phyloP scores from a whole-genome alignment of 2,329 filamentous ascomycete genomes.

The Colletotrichum nymphaeae region DNA sequence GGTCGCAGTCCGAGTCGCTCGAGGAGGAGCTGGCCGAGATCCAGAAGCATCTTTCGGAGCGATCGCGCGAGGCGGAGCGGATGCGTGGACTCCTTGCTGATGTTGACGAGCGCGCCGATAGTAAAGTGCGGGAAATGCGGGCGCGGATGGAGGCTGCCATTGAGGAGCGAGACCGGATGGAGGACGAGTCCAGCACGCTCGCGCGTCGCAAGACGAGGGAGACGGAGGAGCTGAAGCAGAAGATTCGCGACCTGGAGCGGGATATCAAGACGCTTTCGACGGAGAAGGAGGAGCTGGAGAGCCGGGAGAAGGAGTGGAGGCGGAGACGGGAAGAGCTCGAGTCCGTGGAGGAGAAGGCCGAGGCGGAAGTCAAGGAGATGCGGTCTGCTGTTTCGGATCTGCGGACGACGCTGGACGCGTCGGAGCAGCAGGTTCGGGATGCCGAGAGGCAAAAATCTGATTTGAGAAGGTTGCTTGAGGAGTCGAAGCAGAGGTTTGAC shows the following conservation, averaged over 20 bases:
- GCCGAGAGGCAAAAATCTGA: slow-evolving; percentile 85
- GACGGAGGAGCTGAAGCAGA: slow-evolving; percentile 84
- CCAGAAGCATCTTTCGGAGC: slow-evolving; percentile 85
- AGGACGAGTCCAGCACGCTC: slow-evolving; percentile 87
- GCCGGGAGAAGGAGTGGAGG: slow-evolving; percentile 79
- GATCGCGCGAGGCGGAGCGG: slow-evolving; percentile 91
- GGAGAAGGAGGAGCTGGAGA: slow-evolving; percentile 83
- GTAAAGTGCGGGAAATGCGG: slow-evolving; percentile 87
- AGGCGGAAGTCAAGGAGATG: slow-evolving; percentile 80
- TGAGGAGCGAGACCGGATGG: slow-evolving; percentile 92
- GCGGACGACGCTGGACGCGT: slow-evolving; percentile 84
- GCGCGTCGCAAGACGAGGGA: slow-evolving; percentile 83
- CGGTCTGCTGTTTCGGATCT: slow-evolving; percentile 82
- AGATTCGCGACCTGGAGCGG: slow-evolving; percentile 84
- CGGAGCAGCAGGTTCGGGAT: slow-evolving; percentile 85
- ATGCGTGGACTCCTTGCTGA: slow-evolving; percentile 92
- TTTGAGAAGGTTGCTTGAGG: slow-evolving; percentile 80
- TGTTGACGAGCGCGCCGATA: slow-evolving; percentile 84
- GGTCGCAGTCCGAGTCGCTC: slow-evolving; percentile 82
- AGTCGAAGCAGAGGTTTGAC: slow-evolving; percentile 80
- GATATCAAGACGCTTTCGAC: slow-evolving; percentile 76
- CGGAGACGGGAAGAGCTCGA: slow-evolving; percentile 82
- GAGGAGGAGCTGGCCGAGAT: slow-evolving; percentile 94
- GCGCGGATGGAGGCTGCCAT: slow-evolving; percentile 88
- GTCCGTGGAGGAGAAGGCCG: slow-evolving; percentile 73